These are phyloP conservation scores for Erucastrum elatum DNA, from an alignment of 345 rosid genomes.

Conservation along the genomic window DNA sequence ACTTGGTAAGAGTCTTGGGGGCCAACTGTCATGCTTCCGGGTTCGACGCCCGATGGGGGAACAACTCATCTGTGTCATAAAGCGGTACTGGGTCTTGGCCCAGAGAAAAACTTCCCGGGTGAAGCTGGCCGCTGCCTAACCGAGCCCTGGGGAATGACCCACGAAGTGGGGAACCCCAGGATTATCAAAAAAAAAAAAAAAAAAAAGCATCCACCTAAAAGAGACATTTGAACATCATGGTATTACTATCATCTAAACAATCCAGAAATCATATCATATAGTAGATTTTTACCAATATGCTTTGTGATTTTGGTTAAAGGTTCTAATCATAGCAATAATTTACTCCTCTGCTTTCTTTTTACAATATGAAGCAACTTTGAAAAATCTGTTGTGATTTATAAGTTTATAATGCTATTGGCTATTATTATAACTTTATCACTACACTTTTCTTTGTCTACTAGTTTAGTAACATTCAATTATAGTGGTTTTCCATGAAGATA, in stretches of 20 bases:
- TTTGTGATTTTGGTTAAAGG: not conserved
- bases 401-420: not conserved
- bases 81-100: too few relatives aligned
- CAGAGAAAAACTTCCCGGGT: too few relatives aligned
- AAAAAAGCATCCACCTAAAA: constrained; percentile 12
- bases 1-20: too few relatives aligned
- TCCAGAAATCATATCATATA: not conserved
- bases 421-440: not conserved
- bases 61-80: too few relatives aligned
- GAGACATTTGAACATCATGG: constrained; percentile 15
- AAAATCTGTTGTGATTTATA: not conserved
- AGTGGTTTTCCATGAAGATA: not conserved
- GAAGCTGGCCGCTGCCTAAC: too few relatives aligned
- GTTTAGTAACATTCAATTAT: not conserved
- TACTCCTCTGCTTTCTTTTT: not conserved
- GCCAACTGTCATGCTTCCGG: too few relatives aligned
- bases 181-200: too few relatives aligned
- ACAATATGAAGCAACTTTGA: not conserved
- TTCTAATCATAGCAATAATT: not conserved
- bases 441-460: not conserved
- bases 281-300: not conserved
- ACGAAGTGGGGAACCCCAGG: too few relatives aligned
- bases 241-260: not conserved
- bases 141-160: too few relatives aligned
- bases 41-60: too few relatives aligned